A percentile compares a stretch with the other conserved stretches of the same genome.
phyloP scores from a whole-genome alignment of 768 basidiomycete species.

The Rhizopogon rudus region DNA sequence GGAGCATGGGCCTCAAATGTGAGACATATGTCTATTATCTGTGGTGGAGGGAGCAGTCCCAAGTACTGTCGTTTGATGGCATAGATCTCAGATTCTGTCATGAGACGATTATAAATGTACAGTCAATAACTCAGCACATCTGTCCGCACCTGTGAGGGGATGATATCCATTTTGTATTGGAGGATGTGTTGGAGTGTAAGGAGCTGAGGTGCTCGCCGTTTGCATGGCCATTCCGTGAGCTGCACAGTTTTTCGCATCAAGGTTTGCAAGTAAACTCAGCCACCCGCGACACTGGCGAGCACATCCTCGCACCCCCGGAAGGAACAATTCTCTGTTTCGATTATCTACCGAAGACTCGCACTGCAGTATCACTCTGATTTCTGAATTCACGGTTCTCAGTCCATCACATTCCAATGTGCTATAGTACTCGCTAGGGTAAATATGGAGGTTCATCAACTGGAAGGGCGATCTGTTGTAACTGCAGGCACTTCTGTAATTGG shows the following conservation, averaged over 20 bases:
- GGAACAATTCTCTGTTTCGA: no score
- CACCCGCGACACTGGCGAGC: neutral
- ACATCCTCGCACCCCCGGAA: no score
- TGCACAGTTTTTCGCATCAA: constrained; percentile 73
- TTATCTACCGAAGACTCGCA: no score
- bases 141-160: constrained; percentile 30
- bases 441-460: neutral
- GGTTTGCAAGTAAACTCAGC: constrained; percentile 34
- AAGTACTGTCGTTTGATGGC: constrained; percentile 72
- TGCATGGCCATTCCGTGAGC: constrained; percentile 58
- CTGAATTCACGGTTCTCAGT: no score
- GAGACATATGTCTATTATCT: constrained; percentile 78
- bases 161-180: constrained; percentile 32
- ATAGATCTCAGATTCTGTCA: constrained; percentile 39
- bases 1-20: constrained; percentile 67
- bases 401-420: no score
- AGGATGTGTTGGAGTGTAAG: constrained; percentile 30
- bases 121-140: constrained; percentile 18
- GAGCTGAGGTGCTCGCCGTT: constrained; percentile 34
- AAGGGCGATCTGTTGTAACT: neutral
- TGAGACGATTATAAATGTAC: constrained; percentile 11
- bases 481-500: neutral
- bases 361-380: no score
- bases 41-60: constrained; percentile 56
- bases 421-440: no score